phyloP scores from a whole-genome alignment of 768 basidiomycete genomes.

The Suillus placidus region DNA sequence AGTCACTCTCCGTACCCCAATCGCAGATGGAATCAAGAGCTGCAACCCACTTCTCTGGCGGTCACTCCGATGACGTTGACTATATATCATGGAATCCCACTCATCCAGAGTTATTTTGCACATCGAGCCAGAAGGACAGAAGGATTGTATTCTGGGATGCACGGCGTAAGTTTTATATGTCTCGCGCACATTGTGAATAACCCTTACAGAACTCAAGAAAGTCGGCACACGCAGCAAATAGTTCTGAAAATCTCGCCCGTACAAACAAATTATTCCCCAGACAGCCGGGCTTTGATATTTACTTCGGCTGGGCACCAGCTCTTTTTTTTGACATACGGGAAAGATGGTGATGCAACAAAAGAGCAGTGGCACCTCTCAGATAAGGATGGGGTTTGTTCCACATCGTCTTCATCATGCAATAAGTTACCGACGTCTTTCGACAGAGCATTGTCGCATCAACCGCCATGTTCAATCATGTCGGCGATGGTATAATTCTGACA shows the following conservation, averaged over 20 bases:
- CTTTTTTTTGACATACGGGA: constrained; percentile 61
- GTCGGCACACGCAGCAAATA: constrained; percentile 64
- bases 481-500: constrained; percentile 70
- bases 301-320: constrained; percentile 62
- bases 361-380: constrained; percentile 51
- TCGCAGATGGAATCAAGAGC: constrained; percentile 72
- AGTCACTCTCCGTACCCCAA: neutral
- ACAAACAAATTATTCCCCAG: constrained; percentile 71
- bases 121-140: constrained; percentile 76
- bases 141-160: constrained; percentile 85
- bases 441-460: constrained; percentile 59
- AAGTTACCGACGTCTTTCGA: neutral
- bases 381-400: constrained; percentile 27
- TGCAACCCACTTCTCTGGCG: constrained; percentile 66
- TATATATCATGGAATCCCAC: constrained; percentile 85
- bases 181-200: constrained; percentile 12
- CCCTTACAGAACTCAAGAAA: constrained; percentile 49
- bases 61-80: constrained; percentile 79
- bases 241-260: constrained; percentile 61
- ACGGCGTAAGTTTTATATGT: constrained; percentile 54
- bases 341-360: constrained; percentile 53
- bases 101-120: constrained; percentile 81
- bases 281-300: constrained; percentile 67
- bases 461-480: constrained; percentile 75
- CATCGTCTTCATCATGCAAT: neutral